Conservation (phyloP, 345 rosid species). For the Garcia nutans region DNA sequence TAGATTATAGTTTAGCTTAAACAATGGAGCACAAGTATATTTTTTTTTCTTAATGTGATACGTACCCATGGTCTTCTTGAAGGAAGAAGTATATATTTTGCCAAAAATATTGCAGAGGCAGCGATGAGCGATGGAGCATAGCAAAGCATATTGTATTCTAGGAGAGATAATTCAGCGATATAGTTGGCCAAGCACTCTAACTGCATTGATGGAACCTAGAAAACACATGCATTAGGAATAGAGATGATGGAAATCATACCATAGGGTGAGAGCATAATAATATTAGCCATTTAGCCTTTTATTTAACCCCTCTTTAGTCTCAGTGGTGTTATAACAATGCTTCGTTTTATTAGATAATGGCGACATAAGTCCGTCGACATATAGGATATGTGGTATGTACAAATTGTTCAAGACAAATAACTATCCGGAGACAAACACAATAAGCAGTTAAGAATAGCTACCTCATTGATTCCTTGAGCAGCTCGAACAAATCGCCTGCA, state of each 20-base stretch:
- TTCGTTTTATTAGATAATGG: no score
- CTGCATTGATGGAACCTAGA: constrained; percentile 63
- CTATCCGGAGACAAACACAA: neutral
- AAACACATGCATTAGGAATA: neutral
- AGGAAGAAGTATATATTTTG: constrained; percentile 66
- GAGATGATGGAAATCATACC: neutral
- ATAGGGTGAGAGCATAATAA: neutral
- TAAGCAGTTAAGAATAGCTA: constrained; percentile 26
- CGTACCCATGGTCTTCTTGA: constrained; percentile 87
- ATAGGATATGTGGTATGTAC: neutral
- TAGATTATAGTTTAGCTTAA: neutral
- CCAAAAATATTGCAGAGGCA: constrained; percentile 87
- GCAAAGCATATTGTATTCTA: constrained; percentile 74
- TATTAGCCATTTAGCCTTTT: neutral
- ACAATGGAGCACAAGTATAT: neutral
- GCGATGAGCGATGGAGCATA: constrained; percentile 77
- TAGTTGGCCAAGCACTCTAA: constrained; percentile 83
- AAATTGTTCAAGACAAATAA: neutral
- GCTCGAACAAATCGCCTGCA: constrained; percentile 84
- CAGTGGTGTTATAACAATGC: neutral
- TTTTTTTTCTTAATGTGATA: neutral
- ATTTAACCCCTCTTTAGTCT: neutral
- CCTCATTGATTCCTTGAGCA: constrained; percentile 80
- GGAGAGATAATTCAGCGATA: constrained; percentile 68
- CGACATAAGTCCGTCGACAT: neutral